Percentiles rank a stretch among this genome's conserved stretches.
Conservation (phyloP, 345 rosid genomes). For the thale cress (Arabidopsis thaliana) region TAIR10.1 NC_003075.7:15395001-15395500, state of each 20-base stretch:
- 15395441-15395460: not conserved
- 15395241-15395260: slow-evolving; percentile 36
- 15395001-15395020: not conserved
- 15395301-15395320: not conserved
- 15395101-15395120: not conserved
- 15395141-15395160: slow-evolving; percentile 24
- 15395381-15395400: slow-evolving; percentile 26
- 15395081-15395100: not conserved
- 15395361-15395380: not conserved
- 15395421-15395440: slow-evolving; percentile 2
- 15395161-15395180: slow-evolving; percentile 9
- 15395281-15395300: slow-evolving; percentile 38
- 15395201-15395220: slow-evolving; percentile 18
- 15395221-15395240: slow-evolving; percentile 35
- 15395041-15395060: not conserved
- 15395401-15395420: not conserved
- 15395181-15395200: slow-evolving; percentile 23
- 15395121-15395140: slow-evolving; percentile 8
- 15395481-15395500: not conserved
- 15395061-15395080: not conserved
- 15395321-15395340: not conserved
- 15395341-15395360: not conserved
- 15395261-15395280: slow-evolving; percentile 37
- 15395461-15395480: not conserved
- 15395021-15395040: slow-evolving; percentile 14